These are phyloP conservation scores for Leccinum pellstonianum DNA, from an alignment of 768 basidiomycete genomes.

Conservation along the genomic window DNA sequence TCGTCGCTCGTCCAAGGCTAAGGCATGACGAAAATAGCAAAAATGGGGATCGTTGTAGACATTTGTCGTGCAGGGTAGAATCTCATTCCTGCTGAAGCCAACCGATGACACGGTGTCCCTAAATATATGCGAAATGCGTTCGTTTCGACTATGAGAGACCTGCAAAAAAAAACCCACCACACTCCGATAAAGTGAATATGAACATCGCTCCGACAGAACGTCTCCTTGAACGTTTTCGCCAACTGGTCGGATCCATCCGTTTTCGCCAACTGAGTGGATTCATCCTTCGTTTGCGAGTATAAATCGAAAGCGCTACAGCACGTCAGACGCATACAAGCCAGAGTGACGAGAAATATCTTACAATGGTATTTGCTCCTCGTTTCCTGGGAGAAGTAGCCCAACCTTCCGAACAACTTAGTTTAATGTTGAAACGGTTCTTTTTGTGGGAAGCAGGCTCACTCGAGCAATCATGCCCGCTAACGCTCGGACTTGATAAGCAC, in stretches of 20 bases:
- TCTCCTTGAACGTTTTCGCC: constrained; percentile 31
- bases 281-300: constrained; percentile 29
- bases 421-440: too few species aligned
- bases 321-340: neutral
- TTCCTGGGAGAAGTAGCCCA: constrained; percentile 40
- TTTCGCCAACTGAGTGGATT: constrained; percentile 10
- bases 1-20: constrained; percentile 47
- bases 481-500: constrained; percentile 45
- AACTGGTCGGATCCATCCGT: neutral
- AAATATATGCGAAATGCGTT: neutral
- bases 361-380: constrained; percentile 42
- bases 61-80: constrained; percentile 33
- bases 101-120: constrained; percentile 52
- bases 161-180: constrained; percentile 32
- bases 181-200: constrained; percentile 45
- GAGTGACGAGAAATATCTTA: constrained; percentile 6
- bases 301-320: constrained; percentile 37
- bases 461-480: constrained; percentile 45
- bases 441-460: constrained; percentile 20
- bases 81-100: constrained; percentile 31
- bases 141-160: neutral
- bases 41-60: constrained; percentile 28
- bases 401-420: constrained; percentile 28
- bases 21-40: constrained; percentile 45
- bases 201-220: constrained; percentile 36